Conservation (phyloP, 306 rosid genomes). For the Medicago ruthenica region DNA sequence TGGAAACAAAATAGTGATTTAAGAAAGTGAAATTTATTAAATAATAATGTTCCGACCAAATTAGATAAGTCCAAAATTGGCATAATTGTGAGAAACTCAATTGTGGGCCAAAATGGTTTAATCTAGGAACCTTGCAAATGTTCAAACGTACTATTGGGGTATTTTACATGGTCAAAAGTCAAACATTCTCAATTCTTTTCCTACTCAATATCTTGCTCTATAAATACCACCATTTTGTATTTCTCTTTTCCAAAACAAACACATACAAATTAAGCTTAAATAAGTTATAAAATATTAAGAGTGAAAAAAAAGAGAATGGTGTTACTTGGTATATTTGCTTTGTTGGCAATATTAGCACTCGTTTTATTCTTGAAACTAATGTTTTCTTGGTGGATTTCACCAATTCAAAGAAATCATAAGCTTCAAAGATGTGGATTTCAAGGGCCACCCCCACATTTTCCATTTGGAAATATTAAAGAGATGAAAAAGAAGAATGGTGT, state of each 20-base stretch:
- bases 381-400: slow-evolving; percentile 72
- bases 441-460: slow-evolving; percentile 82
- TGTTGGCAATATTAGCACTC: slow-evolving; percentile 31
- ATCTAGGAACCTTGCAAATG: slow-evolving; percentile 14
- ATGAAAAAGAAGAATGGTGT: slow-evolving; percentile 53
- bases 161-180: slow-evolving; percentile 46
- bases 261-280: background rate
- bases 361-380: slow-evolving; percentile 43
- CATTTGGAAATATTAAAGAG: slow-evolving; percentile 74
- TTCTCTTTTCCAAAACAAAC: slow-evolving; percentile 24
- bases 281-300: background rate
- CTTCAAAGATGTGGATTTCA: slow-evolving; percentile 68
- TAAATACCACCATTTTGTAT: slow-evolving; percentile 46
- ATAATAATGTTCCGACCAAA: too few relatives aligned
- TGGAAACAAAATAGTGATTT: too few relatives aligned
- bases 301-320: slow-evolving; percentile 7
- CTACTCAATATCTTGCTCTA: slow-evolving; percentile 28
- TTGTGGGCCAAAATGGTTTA: slow-evolving; percentile 29
- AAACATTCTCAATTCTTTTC: slow-evolving; percentile 31
- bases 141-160: slow-evolving; percentile 29
- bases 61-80: too few relatives aligned
- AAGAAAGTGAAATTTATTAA: too few relatives aligned
- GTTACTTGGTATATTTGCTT: slow-evolving; percentile 6
- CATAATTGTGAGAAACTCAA: too few relatives aligned
- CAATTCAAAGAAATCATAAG: slow-evolving; percentile 46